Base-by-base conservation (phyloP, 768 basidiomycete species). In the Gymnopilus dilepis region DNA sequence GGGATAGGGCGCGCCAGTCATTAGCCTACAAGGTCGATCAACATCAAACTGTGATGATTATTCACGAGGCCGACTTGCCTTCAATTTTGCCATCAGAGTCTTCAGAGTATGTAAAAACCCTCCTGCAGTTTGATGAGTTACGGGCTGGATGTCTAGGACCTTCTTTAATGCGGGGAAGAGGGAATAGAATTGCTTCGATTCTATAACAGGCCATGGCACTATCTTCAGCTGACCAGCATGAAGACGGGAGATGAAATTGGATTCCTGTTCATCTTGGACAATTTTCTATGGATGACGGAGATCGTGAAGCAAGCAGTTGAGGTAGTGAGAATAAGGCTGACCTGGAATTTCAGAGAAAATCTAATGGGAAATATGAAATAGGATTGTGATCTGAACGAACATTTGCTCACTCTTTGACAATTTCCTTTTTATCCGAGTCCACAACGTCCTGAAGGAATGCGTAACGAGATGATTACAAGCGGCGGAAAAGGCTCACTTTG, bases 171-270 rank as follows among this genome's bases (percentile, higher is more conserved):
- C 69, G 0, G 76, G 74, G 57, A 88, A 86, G n/a, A 87, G 65
- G 2, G 69, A 75, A 60, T 89, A 89, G 67, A 89, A 89, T 22
- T 85, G 80, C 45, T 71, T 78, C 0, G 87, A 87, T 65, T 86
- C 84, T 30, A 89, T 87, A 45, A 89, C 85, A 0, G 86, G 86
- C 88, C 88, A 89, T 4, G 87, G 87, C 12, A 88, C 78, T 15
- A 89, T 88, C 37, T 76, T 77, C 6, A 88, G 65, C 54, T 77
- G 77, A 1, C 86, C 86, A 0, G 78, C 76, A 59, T 88, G 88
- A 5, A 88, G 77, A 1, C 78, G 81, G 15, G 85, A 80, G 58
- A 89, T 87, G 65, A 89, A 88, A 61, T 89, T 89, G 0, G 82
- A 74, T 30, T 77, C 83, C 69, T 86, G 85, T 60, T 89, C 86